Conservation (phyloP, 2,329 filamentous ascomycete genomes). For the Alternaria gansuensis region DNA sequence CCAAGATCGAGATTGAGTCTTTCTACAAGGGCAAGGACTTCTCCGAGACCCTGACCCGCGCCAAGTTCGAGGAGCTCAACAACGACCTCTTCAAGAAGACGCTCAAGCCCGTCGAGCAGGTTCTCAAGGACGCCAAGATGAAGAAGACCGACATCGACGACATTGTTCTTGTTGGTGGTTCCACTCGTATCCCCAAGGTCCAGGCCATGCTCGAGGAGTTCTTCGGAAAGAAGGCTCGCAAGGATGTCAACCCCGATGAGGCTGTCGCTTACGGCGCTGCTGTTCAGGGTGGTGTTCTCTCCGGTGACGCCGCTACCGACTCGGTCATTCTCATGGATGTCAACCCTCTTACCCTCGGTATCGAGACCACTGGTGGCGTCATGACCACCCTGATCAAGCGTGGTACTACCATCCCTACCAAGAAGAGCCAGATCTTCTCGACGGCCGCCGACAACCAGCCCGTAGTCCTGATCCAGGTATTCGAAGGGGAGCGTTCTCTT, state of each 20-base stretch:
- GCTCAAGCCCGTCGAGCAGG: slow-evolving; percentile 97
- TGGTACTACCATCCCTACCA: slow-evolving; percentile 93
- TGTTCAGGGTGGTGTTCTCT: slow-evolving; percentile 94
- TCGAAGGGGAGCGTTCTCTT: slow-evolving; percentile 78
- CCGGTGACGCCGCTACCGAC: slow-evolving; percentile 83
- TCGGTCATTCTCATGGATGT: slow-evolving; percentile 94
- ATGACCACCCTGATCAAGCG: slow-evolving; percentile 97
- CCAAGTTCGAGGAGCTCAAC: slow-evolving; percentile 99
- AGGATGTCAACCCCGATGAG: slow-evolving; percentile 99
- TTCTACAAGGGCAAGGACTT: slow-evolving; percentile 98
- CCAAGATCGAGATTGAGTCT: slow-evolving; percentile 94
- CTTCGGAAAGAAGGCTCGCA: slow-evolving; percentile 98
- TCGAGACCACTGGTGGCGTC: slow-evolving; percentile 95
- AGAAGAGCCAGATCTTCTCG: slow-evolving; percentile 98
- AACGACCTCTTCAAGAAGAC: slow-evolving; percentile 99
- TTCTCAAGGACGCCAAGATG: slow-evolving; percentile 96
- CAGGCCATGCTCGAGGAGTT: slow-evolving; percentile 93
- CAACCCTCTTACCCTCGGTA: slow-evolving; percentile 94
- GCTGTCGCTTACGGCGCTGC: slow-evolving; percentile 98
- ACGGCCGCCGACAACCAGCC: slow-evolving; percentile 97
- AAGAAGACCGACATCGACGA: slow-evolving; percentile 96
- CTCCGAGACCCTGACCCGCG: slow-evolving; percentile 96
- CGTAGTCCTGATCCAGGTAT: slow-evolving; percentile 94
- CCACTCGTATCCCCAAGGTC: slow-evolving; percentile 99
- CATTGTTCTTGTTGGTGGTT: slow-evolving; percentile 97